Base-by-base conservation (phyloP, 805 yeast genomes). In the Scheffersomyces spartinae region DNA sequence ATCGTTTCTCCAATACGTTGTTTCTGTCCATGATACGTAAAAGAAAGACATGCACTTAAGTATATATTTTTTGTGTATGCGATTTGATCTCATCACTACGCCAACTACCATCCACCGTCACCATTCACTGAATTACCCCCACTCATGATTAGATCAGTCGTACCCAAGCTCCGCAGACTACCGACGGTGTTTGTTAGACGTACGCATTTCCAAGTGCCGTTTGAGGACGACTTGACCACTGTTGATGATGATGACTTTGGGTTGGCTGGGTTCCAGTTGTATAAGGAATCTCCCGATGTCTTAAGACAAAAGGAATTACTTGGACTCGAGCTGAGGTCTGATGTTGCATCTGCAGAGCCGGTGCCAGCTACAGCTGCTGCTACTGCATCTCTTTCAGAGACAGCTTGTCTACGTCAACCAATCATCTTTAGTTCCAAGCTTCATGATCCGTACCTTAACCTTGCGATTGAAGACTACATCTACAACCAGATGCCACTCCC, bases 381-480 rank as follows among this genome's bases (percentile, higher is more conserved):
- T n/a, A n/a, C n/a, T n/a, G n/a, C n/a, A n/a, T n/a, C n/a, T n/a
- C n/a, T n/a, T n/a, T n/a, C n/a, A n/a, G n/a, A n/a, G n/a, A n/a
- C n/a, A n/a, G n/a, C n/a, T n/a, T n/a, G n/a, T n/a, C n/a, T n/a
- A n/a, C n/a, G n/a, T n/a, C n/a, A 40, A n/a, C 76, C 83, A 4
- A 50, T 74, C 11, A 56, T 75, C 2, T 60, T 82, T 17, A 45
- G 76, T 1, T 72, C 94, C 1, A 52, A 52, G 14, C 56, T 78
- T 7, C 45, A 54, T 3, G 66, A 79, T 38, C 97, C 97, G 2
- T 73, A 61, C 40, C 39, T 71, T 26, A 91, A 91, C 43, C 55
- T 91, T 9, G 84, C 95, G 2, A 40, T 85, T 4, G 99, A 91
- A 40, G 79, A 81, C 36, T 78, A 69, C 40, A 55, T 91, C 1